Conservation (phyloP, 345 rosid genomes). For the Eucalyptus lansdowneana region DNA sequence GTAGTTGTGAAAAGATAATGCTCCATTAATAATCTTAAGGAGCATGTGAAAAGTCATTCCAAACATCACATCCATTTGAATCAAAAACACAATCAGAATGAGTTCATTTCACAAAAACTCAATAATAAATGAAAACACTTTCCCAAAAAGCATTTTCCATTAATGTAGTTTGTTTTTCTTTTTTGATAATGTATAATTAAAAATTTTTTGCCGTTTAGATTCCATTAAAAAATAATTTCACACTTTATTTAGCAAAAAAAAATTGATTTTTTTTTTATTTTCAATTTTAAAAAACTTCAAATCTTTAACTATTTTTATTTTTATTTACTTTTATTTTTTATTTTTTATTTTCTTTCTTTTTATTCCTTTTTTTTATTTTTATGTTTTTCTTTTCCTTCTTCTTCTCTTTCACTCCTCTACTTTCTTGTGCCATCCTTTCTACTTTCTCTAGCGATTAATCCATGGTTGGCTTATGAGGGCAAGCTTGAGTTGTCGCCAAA, state of each 20-base stretch:
- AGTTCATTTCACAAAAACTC: rapidly evolving
- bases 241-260: too few species aligned
- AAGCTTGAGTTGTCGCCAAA: rapidly evolving
- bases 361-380: rapidly evolving
- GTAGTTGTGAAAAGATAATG: rapidly evolving
- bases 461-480: rapidly evolving
- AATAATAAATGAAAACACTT: too few species aligned
- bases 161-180: rapidly evolving
- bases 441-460: too few species aligned
- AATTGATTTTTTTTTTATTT: too few species aligned
- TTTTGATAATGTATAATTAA: rapidly evolving
- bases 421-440: too few species aligned
- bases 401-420: too few species aligned
- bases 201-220: rapidly evolving
- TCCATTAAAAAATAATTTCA: too few species aligned
- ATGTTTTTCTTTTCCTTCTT: rapidly evolving
- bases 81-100: rapidly evolving
- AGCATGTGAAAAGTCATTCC: background rate
- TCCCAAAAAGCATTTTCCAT: rapidly evolving
- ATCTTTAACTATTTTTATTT: too few species aligned
- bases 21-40: rapidly evolving
- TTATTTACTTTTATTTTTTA: too few species aligned
- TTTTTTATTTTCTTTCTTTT: too few species aligned
- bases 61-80: rapidly evolving
- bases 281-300: too few species aligned